phyloP scores from a whole-genome alignment of 208 protist species.

The Crithidia acanthocephali region DNA sequence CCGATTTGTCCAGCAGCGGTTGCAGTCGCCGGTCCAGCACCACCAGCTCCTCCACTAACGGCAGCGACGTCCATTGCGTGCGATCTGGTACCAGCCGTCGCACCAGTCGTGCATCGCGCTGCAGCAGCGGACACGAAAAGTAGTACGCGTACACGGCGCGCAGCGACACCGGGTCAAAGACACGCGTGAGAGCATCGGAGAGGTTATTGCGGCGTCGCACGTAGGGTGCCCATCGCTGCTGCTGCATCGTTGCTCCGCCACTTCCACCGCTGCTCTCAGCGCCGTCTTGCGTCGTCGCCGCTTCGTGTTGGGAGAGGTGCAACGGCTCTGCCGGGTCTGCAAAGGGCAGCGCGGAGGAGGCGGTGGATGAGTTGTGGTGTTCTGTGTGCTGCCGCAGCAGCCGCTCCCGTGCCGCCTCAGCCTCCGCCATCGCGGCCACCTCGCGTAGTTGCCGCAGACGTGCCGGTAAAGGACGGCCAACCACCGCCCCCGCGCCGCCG shows the following conservation, averaged over 20 bases:
- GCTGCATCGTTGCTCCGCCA: background rate
- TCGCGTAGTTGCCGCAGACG: constrained; percentile 25
- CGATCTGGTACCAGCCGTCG: constrained; percentile 69
- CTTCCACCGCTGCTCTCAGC: background rate
- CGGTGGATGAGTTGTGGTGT: background rate
- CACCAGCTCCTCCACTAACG: constrained; percentile 74
- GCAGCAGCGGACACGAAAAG: constrained; percentile 45
- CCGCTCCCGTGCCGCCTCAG: constrained; percentile 1
- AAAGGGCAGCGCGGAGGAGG: background rate
- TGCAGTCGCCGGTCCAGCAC: constrained; percentile 74
- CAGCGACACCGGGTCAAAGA: constrained; percentile 41
- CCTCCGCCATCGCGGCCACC: constrained; percentile 15
- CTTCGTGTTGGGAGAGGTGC: background rate
- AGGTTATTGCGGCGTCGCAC: constrained; percentile 42
- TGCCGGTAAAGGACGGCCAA: constrained; percentile 5
- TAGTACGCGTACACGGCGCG: constrained; percentile 78
- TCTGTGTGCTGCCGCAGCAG: background rate
- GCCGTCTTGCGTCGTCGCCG: background rate
- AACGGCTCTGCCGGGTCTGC: constrained; percentile 25
- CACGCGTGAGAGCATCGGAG: constrained; percentile 25
- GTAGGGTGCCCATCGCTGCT: constrained; percentile 33
- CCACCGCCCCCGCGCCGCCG: background rate
- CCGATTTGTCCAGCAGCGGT: constrained; percentile 3
- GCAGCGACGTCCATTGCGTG: constrained; percentile 65
- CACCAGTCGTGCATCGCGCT: constrained; percentile 61